These are phyloP conservation scores for Blastosporella zonata DNA, from an alignment of 1,284 basidiomycete genomes.

Conservation along the genomic window DNA sequence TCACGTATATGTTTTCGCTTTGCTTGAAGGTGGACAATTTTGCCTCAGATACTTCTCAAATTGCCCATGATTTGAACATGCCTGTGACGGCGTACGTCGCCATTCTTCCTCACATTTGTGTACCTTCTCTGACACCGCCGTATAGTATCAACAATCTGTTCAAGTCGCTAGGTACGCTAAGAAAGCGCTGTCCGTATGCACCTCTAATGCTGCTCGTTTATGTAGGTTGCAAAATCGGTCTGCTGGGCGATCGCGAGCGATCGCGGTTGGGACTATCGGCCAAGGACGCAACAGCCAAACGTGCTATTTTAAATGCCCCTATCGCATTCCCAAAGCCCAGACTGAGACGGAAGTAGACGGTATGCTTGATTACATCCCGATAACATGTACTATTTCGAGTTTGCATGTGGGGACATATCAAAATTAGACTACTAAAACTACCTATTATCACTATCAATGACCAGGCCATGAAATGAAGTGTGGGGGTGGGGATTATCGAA, in stretches of 20 bases:
- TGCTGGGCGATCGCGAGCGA: constrained; percentile 60
- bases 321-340: constrained; percentile 63
- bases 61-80: constrained; percentile 76
- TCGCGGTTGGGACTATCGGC: constrained; percentile 65
- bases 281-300: constrained; percentile 54
- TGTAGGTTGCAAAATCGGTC: constrained; percentile 68
- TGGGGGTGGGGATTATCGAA: background rate
- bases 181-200: constrained; percentile 8
- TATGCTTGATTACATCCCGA: background rate
- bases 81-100: constrained; percentile 53
- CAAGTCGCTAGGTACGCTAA: constrained; percentile 46
- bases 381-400: background rate
- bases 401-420: background rate
- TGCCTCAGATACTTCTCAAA: constrained; percentile 59
- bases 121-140: constrained; percentile 4
- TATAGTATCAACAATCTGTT: constrained; percentile 50
- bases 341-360: constrained; percentile 11
- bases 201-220: background rate
- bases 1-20: constrained; percentile 78
- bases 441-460: background rate
- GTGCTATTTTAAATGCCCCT: constrained; percentile 72
- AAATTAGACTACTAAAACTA: background rate
- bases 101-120: background rate
- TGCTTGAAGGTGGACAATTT: constrained; percentile 79
- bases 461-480: background rate